phyloP scores from a whole-genome alignment of 306 rosid genomes.

The Quercus aquifolioides region DNA sequence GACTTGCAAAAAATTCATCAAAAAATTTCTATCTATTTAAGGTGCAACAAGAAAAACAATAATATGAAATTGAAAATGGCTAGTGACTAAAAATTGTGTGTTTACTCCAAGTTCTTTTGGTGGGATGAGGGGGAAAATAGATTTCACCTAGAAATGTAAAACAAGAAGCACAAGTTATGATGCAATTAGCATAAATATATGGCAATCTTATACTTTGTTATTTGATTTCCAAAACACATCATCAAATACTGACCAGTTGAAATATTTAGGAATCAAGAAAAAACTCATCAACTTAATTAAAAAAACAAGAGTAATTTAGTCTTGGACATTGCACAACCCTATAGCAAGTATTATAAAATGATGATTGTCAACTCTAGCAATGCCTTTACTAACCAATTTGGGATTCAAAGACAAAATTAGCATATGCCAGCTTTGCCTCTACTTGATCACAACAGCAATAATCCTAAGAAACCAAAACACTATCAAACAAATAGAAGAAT shows the following conservation, averaged over 20 bases:
- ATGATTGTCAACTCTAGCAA: background rate
- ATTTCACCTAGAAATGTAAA: too few relatives aligned
- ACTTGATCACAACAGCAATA: background rate
- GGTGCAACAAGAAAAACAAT: too few relatives aligned
- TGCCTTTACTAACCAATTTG: background rate
- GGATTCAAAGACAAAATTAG: background rate
- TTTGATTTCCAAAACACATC: background rate
- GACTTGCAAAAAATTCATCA: too few relatives aligned
- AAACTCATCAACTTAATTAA: background rate
- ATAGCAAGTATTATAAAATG: background rate
- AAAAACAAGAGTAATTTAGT: background rate
- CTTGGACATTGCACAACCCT: background rate
- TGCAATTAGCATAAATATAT: background rate
- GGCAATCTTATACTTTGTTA: background rate
- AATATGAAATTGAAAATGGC: too few relatives aligned
- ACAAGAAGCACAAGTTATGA: too few relatives aligned
- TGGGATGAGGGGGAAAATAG: too few relatives aligned
- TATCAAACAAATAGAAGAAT: background rate
- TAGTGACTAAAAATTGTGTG: too few relatives aligned
- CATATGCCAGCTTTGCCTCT: background rate
- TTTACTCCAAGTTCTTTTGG: too few relatives aligned
- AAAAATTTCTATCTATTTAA: too few relatives aligned
- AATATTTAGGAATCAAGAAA: background rate
- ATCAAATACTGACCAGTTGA: background rate
- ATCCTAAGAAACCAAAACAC: slow-evolving; percentile 20